Percentiles rank a stretch among this genome's conserved stretches.
These are phyloP conservation scores for Fusarium sp. DNA, from an alignment of 2,329 filamentous ascomycete species.

Conservation along the genomic window DNA sequence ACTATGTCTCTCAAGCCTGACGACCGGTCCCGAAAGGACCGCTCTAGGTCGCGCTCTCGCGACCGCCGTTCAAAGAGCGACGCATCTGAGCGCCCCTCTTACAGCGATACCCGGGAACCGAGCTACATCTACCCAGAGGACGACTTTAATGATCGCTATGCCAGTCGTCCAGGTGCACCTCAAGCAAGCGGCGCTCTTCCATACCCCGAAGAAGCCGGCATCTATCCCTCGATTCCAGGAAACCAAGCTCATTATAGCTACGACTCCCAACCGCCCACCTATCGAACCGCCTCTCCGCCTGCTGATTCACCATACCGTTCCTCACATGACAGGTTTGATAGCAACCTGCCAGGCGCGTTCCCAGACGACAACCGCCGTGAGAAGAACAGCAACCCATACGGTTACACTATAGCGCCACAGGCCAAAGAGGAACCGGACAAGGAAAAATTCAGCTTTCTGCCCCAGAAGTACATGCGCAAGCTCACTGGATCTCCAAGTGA, in stretches of 20 bases:
- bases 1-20: conserved; percentile 67
- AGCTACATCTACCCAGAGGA: conserved; percentile 59
- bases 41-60: conserved; percentile 62
- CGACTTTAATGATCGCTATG: conserved; percentile 56
- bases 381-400: conserved; percentile 45
- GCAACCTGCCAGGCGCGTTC: conserved; percentile 52
- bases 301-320: conserved; percentile 54
- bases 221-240: conserved; percentile 56
- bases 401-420: conserved; percentile 26
- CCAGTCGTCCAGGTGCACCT: conserved; percentile 51
- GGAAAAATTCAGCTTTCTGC: conserved; percentile 60
- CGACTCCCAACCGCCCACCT: conserved; percentile 53
- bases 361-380: conserved; percentile 51
- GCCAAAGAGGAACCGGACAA: conserved; percentile 53
- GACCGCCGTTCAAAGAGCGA: conserved; percentile 53
- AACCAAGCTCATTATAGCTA: conserved; percentile 56
- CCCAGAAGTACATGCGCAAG: conserved; percentile 62
- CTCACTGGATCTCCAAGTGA: conserved; percentile 49
- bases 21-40: conserved; percentile 59
- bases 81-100: conserved; percentile 48
- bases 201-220: conserved; percentile 57
- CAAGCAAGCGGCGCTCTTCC: conserved; percentile 53
- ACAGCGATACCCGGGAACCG: conserved; percentile 60
- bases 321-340: conserved; percentile 54
- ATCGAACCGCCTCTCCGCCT: conserved; percentile 54